Conservation (phyloP, 768 basidiomycete genomes). For the Boletellus ananas region DNA sequence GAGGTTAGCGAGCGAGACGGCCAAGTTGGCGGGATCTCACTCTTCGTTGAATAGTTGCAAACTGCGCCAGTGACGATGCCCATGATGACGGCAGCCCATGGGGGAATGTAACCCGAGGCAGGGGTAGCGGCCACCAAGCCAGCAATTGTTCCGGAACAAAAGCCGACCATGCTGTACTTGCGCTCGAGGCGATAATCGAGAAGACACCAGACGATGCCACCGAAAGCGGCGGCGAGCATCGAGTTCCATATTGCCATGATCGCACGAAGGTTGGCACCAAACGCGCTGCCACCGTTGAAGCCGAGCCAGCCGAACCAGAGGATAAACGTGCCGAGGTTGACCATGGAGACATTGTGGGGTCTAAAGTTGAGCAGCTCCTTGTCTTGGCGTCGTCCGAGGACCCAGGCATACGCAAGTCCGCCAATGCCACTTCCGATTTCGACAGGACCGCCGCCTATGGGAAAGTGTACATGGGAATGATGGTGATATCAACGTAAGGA, state of each 20-base stretch:
- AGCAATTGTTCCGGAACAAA: constrained; percentile 85
- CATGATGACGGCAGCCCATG: constrained; percentile 73
- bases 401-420: constrained; percentile 82
- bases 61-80: constrained; percentile 69
- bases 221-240: constrained; percentile 80
- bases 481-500: constrained; percentile 4
- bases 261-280: constrained; percentile 84
- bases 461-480: constrained; percentile 1
- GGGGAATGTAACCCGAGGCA: constrained; percentile 74
- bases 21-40: constrained; percentile 37
- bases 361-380: constrained; percentile 74
- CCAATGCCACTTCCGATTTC: constrained; percentile 84
- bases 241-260: constrained; percentile 86
- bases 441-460: constrained; percentile 76
- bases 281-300: constrained; percentile 90
- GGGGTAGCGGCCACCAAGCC: constrained; percentile 89
- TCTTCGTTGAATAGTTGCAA: constrained; percentile 82
- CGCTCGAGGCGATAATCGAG: constrained; percentile 76
- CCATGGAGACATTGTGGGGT: constrained; percentile 83
- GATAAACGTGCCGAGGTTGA: constrained; percentile 79
- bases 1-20: constrained; percentile 8
- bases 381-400: constrained; percentile 77
- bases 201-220: constrained; percentile 78
- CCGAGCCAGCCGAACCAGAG: constrained; percentile 88
- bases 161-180: constrained; percentile 87